These are phyloP conservation scores for Aspergillus cejpii DNA, from an alignment of 2,329 filamentous ascomycete genomes.

Conservation along the genomic window DNA sequence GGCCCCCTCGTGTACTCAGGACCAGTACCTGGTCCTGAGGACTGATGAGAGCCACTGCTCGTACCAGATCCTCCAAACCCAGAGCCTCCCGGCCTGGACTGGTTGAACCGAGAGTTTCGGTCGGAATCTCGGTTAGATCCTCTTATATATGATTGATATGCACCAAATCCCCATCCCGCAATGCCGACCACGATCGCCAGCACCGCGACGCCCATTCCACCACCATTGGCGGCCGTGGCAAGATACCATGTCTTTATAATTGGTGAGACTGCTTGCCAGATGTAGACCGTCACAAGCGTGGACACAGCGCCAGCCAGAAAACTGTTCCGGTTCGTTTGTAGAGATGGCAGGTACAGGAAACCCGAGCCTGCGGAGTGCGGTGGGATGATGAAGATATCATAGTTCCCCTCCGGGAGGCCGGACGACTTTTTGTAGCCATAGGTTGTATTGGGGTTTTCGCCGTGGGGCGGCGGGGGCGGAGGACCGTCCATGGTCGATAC, in stretches of 20 bases:
- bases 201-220: conserved; percentile 65
- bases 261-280: conserved; percentile 69
- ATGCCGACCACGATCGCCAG: conserved; percentile 67
- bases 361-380: conserved; percentile 82
- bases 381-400: conserved; percentile 95
- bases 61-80: conserved; percentile 16
- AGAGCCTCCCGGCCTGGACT: conserved; percentile 20
- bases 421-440: conserved; percentile 28
- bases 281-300: conserved; percentile 62
- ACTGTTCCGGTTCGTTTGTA: conserved; percentile 79
- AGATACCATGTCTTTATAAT: conserved; percentile 67
- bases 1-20: conserved; percentile 22
- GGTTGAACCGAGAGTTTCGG: conserved; percentile 27
- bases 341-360: conserved; percentile 88
- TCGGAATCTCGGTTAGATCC: conserved; percentile 1
- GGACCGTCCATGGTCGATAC: conserved; percentile 29
- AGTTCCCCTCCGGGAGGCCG: conserved; percentile 78
- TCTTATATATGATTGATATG: conserved; percentile 49
- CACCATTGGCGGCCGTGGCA: conserved; percentile 63
- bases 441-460: conserved; percentile 29
- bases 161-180: conserved; percentile 69
- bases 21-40: conserved; percentile 18
- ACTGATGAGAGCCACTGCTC: conserved; percentile 16
- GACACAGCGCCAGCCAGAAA: conserved; percentile 81
- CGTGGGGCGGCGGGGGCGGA: conserved; percentile 65